These are phyloP conservation scores for Fusarium clavum DNA, from an alignment of 2,329 filamentous ascomycete genomes.

Conservation along the genomic window DNA sequence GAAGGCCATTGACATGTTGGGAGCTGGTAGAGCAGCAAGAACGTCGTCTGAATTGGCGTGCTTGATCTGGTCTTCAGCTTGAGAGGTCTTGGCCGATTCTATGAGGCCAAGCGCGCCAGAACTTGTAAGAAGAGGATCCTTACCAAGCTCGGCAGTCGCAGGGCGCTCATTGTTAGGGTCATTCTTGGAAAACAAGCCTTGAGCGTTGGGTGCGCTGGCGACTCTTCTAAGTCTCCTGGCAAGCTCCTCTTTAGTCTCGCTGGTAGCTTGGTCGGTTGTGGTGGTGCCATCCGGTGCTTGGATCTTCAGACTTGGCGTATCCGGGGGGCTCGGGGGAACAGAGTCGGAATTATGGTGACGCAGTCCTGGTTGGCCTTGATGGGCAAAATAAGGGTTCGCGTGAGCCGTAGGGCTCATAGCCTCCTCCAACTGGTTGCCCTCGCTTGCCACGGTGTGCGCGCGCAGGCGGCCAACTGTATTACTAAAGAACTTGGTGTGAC, in stretches of 20 bases:
- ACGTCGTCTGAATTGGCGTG: conserved; percentile 60
- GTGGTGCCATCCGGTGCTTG: conserved; percentile 74
- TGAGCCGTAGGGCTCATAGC: conserved; percentile 89
- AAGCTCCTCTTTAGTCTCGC: conserved; percentile 90
- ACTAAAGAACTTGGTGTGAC: conserved; percentile 89
- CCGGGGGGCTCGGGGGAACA: conserved; percentile 90
- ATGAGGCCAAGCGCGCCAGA: conserved; percentile 55
- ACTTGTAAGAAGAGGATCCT: conserved; percentile 75
- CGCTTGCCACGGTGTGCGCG: conserved; percentile 90
- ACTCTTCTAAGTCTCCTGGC: conserved; percentile 93
- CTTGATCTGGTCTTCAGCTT: conserved; percentile 46
- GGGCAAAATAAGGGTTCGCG: conserved; percentile 96
- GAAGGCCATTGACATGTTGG: conserved; percentile 79
- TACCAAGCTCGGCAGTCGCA: conserved; percentile 86
- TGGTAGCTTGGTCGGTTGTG: conserved; percentile 72
- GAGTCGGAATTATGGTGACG: conserved; percentile 96
- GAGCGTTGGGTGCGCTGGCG: conserved; percentile 95
- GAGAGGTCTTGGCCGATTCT: conserved; percentile 45
- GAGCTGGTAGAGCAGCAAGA: conserved; percentile 72
- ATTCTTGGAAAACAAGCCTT: conserved; percentile 80
- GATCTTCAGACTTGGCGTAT: conserved; percentile 83
- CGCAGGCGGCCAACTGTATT: conserved; percentile 87
- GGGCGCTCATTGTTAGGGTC: conserved; percentile 73
- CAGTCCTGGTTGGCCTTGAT: conserved; percentile 92
- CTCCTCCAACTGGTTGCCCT: conserved; percentile 91